Evolutionary conservation across 176 grass and related monocot species (phyloP), one percentile per base, ranked within the genome.

Genomic region (Eleusine coracana): DNA sequence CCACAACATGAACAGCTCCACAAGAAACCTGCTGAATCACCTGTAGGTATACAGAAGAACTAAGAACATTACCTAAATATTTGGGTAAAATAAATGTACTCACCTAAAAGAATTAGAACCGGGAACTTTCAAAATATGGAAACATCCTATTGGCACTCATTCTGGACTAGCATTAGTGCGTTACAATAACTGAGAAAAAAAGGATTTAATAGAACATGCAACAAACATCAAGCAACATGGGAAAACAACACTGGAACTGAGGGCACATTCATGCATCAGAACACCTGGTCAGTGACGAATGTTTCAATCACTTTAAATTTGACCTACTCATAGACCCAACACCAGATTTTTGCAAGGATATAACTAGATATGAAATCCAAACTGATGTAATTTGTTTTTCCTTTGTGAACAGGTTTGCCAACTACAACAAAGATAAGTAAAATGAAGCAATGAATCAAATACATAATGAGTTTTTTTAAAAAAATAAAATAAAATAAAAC

Each of bases 11-110:
- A 83, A 77, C 90, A 77, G 92, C 74, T 42, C 92, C 96, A 82
- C 96, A 98, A 81, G 96, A 95, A 81, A 98, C 92, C 80, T 98
- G 92, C 39, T 71, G 66, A 73, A 98, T 89, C 50, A 93, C 90
- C 96, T 98, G 87, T 50, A 44, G 10, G 75, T 10, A 69, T 70
- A 89, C 39, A 25, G 52, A 68, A 50, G 10, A 78, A 61, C 71
- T 81, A 40, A 78, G 49, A 28, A 61, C 8, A 29, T 60, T n/a
- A 62, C 23, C 29, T 58, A 23, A 23, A 23, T 23, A 59, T 23
- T 59, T 9, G 55, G 18, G 55, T 23, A 21, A 59, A 23, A 55
- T 23, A 59, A 59, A 21, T 23, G 9, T 59, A 23, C 23, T 23
- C 56, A 59, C 56, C 5, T n/a, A 27, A 51, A 88, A 49, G 72